Evolutionary conservation across 352 stramenopile species (phyloP), one percentile per base, ranked within the genome.

Genomic region (Halophytophthora polymorphica): DNA sequence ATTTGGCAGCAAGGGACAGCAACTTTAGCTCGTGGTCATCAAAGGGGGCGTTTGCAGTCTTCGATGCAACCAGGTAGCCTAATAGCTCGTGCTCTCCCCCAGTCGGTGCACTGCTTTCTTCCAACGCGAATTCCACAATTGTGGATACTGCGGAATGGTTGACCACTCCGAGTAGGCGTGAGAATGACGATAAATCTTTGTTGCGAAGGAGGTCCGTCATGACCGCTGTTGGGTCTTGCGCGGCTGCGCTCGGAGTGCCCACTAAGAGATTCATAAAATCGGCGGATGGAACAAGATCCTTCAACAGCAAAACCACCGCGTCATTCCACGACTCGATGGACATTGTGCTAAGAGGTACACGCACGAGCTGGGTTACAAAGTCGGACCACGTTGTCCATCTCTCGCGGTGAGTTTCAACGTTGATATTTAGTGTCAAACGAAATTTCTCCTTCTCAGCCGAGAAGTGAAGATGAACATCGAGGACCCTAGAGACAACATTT

Each of bases 221-320:
- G 25, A 8, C 25, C 8, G 25, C 8, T 10, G 25, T 31, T 31
- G 4, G 25, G 8, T 4, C 4, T 31, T 31, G 4, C 8, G 25
- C 25, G 4, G 25, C 11, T 18, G 37, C 13, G 15, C 18, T 41
- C 15, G 14, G 17, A 39, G 41, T 34, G 17, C 19, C 12, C 18
- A 52, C 19, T 6, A 52, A 52, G 13, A 52, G 18, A 8, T 52
- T 52, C 23, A 52, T 18, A 43, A 43, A 44, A 22, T 52, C 33
- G 14, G 22, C 35, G 5, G 45, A 35, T 6, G 45, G 34, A 14
- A 52, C 6, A 11, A 52, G 34, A 2, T 52, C 29, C 33, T n/a
- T 14, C 14, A 34, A 44, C 10, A 43, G 14, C 14, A 40, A 7
- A n/a, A 12, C 7, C 17, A 40, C 5, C 10, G 8, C 10, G 35